Evolutionary conservation across 108 stramenopile species (phyloP), one percentile per base, ranked within the genome.

Genomic region (Fistulifera pelliculosa): DNA sequence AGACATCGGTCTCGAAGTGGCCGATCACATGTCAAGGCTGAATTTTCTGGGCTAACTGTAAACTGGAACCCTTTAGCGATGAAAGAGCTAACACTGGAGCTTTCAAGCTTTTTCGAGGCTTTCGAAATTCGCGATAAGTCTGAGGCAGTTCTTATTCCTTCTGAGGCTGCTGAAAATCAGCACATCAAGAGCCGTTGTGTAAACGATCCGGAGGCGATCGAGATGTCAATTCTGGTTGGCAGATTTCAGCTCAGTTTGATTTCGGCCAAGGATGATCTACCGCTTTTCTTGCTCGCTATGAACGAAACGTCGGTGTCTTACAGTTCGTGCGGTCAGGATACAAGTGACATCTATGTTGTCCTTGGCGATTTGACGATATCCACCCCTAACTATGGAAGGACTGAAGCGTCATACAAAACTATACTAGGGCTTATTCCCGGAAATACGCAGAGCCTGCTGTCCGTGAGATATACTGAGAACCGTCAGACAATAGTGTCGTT

Each of bases 11-110:
- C 31, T 8, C 25, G 17, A 18, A 17, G 50, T 60, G 24, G 21
- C 53, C 58, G 54, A 18, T 69, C 70, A 41, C 42, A 60, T 10
- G 19, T 89, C 28, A 70, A 90, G 58, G 87, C 77, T 0, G 80
- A 69, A 24, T 91, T 91, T 58, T 69, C 81, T 0, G 85, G 79
- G 51, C 70, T 91, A 7, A 77, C 69, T 47, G 65, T 91, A 23
- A 84, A 91, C 42, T 91, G 85, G 85, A 91, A 91, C 44, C 90
- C 90, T 0, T 64, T 64, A 53, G 61, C 40, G 27, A 62, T 83
- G 66, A 74, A 64, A 52, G 52, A 69, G 18, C 42, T 83, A 0
- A 65, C 66, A 23, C 61, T 27, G 4, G 55, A 70, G 49, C 53
- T 80, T 27, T 54, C 52, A 1, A 54, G 57, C 15, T 70, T 82